These are phyloP conservation scores for Geranium rotundifolium DNA, from an alignment of 345 rosid genomes.

Conservation along the genomic window DNA sequence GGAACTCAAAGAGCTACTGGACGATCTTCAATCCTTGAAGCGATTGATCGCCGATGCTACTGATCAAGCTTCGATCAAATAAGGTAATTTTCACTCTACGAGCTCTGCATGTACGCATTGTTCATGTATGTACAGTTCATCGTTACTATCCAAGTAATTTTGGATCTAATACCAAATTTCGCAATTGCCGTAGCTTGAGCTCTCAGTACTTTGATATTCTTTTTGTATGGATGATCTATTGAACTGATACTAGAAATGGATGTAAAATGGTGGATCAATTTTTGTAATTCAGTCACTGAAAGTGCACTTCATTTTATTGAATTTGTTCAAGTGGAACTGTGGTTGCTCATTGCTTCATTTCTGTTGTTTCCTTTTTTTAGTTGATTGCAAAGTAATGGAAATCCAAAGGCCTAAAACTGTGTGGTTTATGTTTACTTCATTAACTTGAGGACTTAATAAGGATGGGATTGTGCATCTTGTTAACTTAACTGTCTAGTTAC, in stretches of 20 bases:
- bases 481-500: too few relatives aligned
- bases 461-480: not conserved
- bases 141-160: not conserved
- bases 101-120: too few relatives aligned
- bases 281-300: too few relatives aligned
- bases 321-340: too few relatives aligned
- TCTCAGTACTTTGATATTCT: not conserved
- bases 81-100: conserved; percentile 24
- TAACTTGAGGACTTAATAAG: not conserved
- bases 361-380: too few relatives aligned
- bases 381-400: too few relatives aligned
- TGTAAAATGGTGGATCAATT: too few relatives aligned
- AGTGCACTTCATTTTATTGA: too few relatives aligned
- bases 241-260: too few relatives aligned
- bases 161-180: not conserved
- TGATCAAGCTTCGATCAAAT: conserved; percentile 34
- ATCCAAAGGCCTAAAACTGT: not conserved
- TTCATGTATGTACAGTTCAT: not conserved
- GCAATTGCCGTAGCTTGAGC: not conserved
- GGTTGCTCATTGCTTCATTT: too few relatives aligned
- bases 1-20: conserved; percentile 51
- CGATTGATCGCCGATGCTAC: conserved; percentile 45
- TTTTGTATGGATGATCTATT: not conserved
- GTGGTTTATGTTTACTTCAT: not conserved
- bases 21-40: conserved; percentile 50